Conservation (phyloP, 2,329 filamentous ascomycete genomes). For the Pseudocercospora musae region DNA sequence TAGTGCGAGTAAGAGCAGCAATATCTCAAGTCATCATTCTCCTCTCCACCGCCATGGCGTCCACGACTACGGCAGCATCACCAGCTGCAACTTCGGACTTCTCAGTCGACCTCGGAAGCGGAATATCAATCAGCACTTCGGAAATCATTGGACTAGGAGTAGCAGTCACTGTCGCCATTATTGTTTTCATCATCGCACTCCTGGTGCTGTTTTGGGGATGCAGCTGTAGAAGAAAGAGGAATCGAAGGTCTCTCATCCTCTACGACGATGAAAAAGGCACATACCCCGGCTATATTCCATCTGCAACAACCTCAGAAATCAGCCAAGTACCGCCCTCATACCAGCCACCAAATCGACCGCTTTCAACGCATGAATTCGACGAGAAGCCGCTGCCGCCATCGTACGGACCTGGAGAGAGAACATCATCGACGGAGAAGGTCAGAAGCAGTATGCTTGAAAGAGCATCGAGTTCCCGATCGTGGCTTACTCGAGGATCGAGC, state of each 20-base stretch:
- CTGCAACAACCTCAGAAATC: background rate
- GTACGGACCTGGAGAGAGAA: background rate
- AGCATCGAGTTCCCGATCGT: background rate
- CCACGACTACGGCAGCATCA: background rate
- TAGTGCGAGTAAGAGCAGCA: background rate
- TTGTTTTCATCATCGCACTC: conserved; percentile 1
- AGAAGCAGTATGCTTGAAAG: conserved; percentile 4
- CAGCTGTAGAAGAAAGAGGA: conserved; percentile 3
- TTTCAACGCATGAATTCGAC: background rate
- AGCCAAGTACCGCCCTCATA: background rate
- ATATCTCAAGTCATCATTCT: background rate
- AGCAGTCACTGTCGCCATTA: conserved; percentile 5
- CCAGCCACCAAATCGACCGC: background rate
- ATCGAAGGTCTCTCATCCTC: background rate
- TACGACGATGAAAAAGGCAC: conserved; percentile 6
- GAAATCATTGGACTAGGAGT: conserved; percentile 3
- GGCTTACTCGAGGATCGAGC: background rate
- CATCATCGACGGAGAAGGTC: conserved; percentile 4
- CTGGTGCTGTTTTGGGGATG: background rate
- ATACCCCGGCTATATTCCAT: background rate
- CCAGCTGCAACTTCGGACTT: background rate
- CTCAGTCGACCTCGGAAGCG: conserved; percentile 1
- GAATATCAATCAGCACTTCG: conserved; percentile 2
- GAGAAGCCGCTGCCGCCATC: background rate
- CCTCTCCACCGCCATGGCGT: background rate